These are phyloP conservation scores for Tanacetum coccineum DNA, from an alignment of 129 eudicot species.

Conservation along the genomic window DNA sequence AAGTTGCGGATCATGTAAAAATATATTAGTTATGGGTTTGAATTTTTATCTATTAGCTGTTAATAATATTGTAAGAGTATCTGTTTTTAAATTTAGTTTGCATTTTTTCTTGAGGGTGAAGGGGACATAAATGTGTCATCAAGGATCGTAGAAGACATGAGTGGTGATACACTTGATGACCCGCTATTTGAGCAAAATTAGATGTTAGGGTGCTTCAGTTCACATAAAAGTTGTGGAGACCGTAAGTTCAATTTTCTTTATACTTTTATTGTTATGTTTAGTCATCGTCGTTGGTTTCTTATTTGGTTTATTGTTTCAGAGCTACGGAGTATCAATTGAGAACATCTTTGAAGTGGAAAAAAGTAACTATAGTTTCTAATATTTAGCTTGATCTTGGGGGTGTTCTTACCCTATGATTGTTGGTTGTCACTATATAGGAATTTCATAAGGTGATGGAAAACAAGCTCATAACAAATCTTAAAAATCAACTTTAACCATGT, in stretches of 20 bases:
- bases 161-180: no score
- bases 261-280: neutral
- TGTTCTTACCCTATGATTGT: no score
- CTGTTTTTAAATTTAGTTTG: conserved; percentile 42
- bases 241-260: conserved; percentile 31
- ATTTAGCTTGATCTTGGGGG: no score
- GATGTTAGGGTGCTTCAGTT: conserved; percentile 56
- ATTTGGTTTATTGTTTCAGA: conserved; percentile 38
- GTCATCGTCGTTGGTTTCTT: no score
- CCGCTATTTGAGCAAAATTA: conserved; percentile 55
- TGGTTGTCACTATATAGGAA: no score
- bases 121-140: conserved; percentile 75
- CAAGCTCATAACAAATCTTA: no score
- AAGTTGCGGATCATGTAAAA: conserved; percentile 72
- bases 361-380: no score
- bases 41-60: no score
- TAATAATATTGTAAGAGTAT: neutral
- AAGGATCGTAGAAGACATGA: no score
- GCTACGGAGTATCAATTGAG: conserved; percentile 65
- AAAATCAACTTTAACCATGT: no score
- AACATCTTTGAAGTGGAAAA: conserved; percentile 57
- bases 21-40: no score
- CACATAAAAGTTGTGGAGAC: conserved; percentile 72
- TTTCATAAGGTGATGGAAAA: no score
- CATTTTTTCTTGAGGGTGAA: conserved; percentile 54